Base-by-base conservation (phyloP, 1,284 basidiomycete species). In the Apiotrichum brassicae region DNA sequence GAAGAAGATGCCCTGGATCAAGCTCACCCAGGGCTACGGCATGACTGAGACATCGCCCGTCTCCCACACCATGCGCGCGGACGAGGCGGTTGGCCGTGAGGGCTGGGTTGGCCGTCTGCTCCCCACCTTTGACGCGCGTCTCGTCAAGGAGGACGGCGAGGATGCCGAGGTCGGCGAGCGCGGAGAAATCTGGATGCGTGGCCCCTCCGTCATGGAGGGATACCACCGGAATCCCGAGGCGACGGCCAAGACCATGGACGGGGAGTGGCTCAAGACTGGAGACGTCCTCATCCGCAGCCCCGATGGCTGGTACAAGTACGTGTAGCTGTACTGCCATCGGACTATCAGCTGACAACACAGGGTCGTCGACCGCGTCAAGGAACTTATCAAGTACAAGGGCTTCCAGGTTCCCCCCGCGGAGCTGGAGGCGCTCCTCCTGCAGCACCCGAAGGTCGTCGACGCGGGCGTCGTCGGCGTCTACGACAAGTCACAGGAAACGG, bases 191-290 rank as follows among this genome's bases (percentile, higher is more conserved):
- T 89, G 86, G 84, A 54, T 90, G 5, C 77, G 81, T 45, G 87
- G 87, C 0, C 84, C 85, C 0, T 82, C 76, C 5, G 76, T 91
- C 46, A 90, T 90, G 86, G 88, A 87, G 81, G 77, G 76, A 6
- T 80, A 79, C 61, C 71, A 75, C 60, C 83, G 83, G 62, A 87
- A 89, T 55, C 71, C 75, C 0, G 68, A 72, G 19, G 86, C 87
- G 11, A 90, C 86, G 0, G 67, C 70, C n/a, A 76, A 81, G 11
- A 71, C 81, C 2, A 85, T 91, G 59, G 87, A 84, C 0, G 68
- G 64, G 5, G 79, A 81, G 4, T 92, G 85, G 85, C 84, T 87
- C 76, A 87, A 86, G 76, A 91, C 86, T 0, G 87, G 87, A 1
- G 87, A 91, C 66, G 79, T 89, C 39, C 83, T 78, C 0, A 70